Evolutionary conservation across 2,329 filamentous ascomycete species (phyloP).

Genomic region (Xylariales sp.): DNA sequence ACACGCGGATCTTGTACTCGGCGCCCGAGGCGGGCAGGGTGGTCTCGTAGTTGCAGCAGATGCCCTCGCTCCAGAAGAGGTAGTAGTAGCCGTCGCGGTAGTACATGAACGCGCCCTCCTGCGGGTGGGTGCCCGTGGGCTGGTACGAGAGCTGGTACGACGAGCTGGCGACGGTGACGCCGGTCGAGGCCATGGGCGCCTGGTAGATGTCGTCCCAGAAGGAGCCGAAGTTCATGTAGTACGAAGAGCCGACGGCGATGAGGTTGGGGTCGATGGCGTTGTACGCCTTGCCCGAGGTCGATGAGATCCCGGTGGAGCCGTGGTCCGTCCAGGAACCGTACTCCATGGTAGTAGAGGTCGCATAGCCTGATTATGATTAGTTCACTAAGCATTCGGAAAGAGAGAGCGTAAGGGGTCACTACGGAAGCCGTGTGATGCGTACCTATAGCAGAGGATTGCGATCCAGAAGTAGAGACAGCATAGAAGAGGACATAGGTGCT

Average conservation of each 20-base stretch:
- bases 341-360: slow-evolving; percentile 40
- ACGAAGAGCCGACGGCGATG: slow-evolving; percentile 33
- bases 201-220: slow-evolving; percentile 66
- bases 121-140: slow-evolving; percentile 41
- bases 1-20: slow-evolving; percentile 66
- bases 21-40: slow-evolving; percentile 45
- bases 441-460: slow-evolving; percentile 56
- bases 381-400: background rate
- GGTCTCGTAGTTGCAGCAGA: slow-evolving; percentile 57
- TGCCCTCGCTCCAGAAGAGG: slow-evolving; percentile 58
- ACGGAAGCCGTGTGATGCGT: too few species aligned
- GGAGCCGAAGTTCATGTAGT: slow-evolving; percentile 59
- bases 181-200: slow-evolving; percentile 39
- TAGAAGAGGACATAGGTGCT: slow-evolving; percentile 63
- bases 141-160: slow-evolving; percentile 51
- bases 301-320: slow-evolving; percentile 48
- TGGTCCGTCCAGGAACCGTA: slow-evolving; percentile 56
- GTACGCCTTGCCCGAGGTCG: slow-evolving; percentile 38
- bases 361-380: slow-evolving; percentile 27
- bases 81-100: slow-evolving; percentile 56
- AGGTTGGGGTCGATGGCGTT: slow-evolving; percentile 60
- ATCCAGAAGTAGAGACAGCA: slow-evolving; percentile 58
- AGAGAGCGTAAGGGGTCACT: too few species aligned
- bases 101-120: slow-evolving; percentile 55
- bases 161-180: slow-evolving; percentile 21